Evolutionary conservation across 2,329 filamentous ascomycete genomes (phyloP).

Genomic region (Cercospora beticola): DNA sequence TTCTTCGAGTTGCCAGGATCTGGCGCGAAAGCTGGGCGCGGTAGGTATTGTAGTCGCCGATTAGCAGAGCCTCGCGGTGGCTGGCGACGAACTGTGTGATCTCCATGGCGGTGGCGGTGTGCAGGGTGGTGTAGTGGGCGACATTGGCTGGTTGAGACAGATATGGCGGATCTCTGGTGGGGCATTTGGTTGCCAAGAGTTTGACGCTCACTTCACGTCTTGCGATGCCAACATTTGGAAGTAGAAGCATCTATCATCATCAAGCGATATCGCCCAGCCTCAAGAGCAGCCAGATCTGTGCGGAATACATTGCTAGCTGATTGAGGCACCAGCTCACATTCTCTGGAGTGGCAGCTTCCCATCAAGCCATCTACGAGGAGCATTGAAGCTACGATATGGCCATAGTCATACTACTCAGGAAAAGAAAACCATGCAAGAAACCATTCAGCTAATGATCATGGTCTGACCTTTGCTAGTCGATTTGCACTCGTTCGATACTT

Average conservation of each 20-base stretch:
- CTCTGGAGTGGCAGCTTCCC: background rate
- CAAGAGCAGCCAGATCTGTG: too few species aligned
- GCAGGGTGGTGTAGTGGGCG: background rate
- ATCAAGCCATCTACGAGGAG: background rate
- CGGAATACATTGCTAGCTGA: background rate
- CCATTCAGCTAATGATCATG: too few species aligned
- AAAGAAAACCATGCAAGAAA: too few species aligned
- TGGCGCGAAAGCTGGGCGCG: conserved; percentile 75
- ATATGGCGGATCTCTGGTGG: conserved; percentile 2
- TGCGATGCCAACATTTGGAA: background rate
- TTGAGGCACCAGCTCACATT: background rate
- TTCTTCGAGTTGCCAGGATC: conserved; percentile 79
- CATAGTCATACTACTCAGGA: too few species aligned
- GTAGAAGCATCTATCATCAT: background rate
- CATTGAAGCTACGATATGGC: background rate
- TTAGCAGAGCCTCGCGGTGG: conserved; percentile 78
- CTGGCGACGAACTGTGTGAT: conserved; percentile 82
- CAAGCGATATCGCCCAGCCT: background rate
- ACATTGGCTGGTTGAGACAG: background rate
- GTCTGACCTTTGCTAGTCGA: too few species aligned
- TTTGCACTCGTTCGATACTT: too few species aligned
- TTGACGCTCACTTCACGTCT: background rate
- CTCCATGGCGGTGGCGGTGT: conserved; percentile 63
- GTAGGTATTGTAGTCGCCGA: conserved; percentile 87
- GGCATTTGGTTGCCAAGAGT: conserved; percentile 1